A percentile compares a stretch with the other conserved stretches of the same genome.
phyloP scores from a whole-genome alignment of 2,329 filamentous ascomycete species.

The Pseudodiploospora longispora region DNA sequence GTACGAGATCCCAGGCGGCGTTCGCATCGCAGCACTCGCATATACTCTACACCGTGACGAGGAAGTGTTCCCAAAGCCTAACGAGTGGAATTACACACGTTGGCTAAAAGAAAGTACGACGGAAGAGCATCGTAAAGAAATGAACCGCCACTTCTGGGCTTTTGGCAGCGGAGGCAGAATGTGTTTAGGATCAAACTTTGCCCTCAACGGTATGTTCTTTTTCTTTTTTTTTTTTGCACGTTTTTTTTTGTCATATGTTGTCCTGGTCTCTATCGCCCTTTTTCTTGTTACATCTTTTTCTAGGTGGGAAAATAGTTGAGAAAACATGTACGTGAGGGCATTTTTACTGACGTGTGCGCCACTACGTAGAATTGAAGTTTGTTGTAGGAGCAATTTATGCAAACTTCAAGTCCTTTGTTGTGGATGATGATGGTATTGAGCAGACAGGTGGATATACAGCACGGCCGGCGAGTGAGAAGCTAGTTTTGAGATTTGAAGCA shows the following conservation, averaged over 20 bases:
- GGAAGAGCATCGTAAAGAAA: slow-evolving; percentile 26
- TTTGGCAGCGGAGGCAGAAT: slow-evolving; percentile 62
- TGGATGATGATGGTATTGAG: neutral
- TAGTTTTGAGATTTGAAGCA: neutral
- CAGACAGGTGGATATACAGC: neutral
- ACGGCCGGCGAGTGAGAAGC: neutral
- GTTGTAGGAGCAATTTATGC: neutral
- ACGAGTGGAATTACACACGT: slow-evolving; percentile 40
- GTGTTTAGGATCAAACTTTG: slow-evolving; percentile 63
- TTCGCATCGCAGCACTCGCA: slow-evolving; percentile 43
- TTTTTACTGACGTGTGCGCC: too few relatives aligned
- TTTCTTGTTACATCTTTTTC: neutral
- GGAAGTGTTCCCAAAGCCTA: slow-evolving; percentile 38
- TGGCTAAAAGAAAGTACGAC: slow-evolving; percentile 40
- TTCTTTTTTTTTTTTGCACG: neutral
- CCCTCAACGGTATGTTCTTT: slow-evolving; percentile 41
- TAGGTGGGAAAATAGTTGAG: too few relatives aligned
- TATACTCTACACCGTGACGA: slow-evolving; percentile 48
- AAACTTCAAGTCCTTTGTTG: neutral
- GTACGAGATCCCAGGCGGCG: slow-evolving; percentile 40
- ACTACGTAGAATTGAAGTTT: neutral
- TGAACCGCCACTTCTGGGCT: slow-evolving; percentile 54
- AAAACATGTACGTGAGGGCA: too few relatives aligned
- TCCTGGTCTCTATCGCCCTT: neutral
- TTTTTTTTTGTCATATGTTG: neutral